Conservation (phyloP, 2,329 filamentous ascomycete genomes). For the Diaporthe capsici region DNA sequence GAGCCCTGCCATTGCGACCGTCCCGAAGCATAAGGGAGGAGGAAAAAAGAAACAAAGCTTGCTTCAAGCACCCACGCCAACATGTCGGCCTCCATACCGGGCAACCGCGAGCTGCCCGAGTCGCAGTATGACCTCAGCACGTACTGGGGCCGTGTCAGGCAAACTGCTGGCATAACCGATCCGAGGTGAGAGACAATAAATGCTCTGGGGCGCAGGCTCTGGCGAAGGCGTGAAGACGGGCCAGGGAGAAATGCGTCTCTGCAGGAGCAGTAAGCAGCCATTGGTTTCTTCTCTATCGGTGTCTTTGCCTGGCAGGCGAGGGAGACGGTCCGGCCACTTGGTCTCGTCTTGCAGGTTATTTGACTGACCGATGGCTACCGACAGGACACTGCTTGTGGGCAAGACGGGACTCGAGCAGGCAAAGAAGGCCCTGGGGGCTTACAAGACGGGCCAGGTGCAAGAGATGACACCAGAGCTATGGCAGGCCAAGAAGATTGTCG, state of each 20-base stretch:
- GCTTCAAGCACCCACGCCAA: constrained; percentile 36
- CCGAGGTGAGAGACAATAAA: constrained; percentile 80
- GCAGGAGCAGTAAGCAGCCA: constrained; percentile 43
- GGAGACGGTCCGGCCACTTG: neutral
- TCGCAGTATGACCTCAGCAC: constrained; percentile 94
- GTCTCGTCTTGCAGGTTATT: neutral
- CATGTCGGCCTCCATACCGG: constrained; percentile 78
- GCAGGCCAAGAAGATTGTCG: constrained; percentile 96
- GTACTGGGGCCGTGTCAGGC: constrained; percentile 94
- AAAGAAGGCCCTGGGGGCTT: constrained; percentile 84
- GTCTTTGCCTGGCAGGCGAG: constrained; percentile 1
- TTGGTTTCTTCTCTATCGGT: constrained; percentile 29
- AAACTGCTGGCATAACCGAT: constrained; percentile 91
- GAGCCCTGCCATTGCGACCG: neutral
- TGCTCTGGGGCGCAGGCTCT: constrained; percentile 25
- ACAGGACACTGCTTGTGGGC: constrained; percentile 88
- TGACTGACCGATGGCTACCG: neutral
- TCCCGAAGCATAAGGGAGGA: neutral
- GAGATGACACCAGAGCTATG: constrained; percentile 93
- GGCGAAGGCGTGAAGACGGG: constrained; percentile 40
- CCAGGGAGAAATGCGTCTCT: constrained; percentile 33
- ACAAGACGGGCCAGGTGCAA: constrained; percentile 85
- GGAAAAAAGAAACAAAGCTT: neutral
- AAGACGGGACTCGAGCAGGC: constrained; percentile 84
- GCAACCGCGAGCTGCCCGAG: constrained; percentile 84